phyloP scores from a whole-genome alignment of 2,329 filamentous ascomycete species.

The Pleoardoris graminearum region DNA sequence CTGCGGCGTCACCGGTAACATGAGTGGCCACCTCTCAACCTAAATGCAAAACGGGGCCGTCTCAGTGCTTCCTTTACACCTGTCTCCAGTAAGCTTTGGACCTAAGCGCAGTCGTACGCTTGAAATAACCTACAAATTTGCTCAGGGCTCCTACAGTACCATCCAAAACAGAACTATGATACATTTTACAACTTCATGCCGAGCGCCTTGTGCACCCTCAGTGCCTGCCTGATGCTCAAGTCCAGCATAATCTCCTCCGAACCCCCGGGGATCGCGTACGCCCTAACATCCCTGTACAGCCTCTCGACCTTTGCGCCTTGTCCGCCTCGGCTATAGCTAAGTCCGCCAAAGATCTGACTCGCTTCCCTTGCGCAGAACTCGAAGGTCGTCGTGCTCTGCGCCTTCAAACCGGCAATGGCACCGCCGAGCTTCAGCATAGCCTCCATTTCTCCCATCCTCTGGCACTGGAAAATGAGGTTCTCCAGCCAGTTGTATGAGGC shows the following conservation, averaged over 20 bases:
- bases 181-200: conserved; percentile 88
- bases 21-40: too few relatives aligned
- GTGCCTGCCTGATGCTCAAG: conserved; percentile 85
- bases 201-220: conserved; percentile 85
- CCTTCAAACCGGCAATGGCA: conserved; percentile 91
- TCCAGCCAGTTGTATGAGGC: conserved; percentile 97
- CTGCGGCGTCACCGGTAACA: too few relatives aligned
- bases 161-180: not conserved
- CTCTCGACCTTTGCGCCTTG: conserved; percentile 96
- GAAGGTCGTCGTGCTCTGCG: conserved; percentile 90
- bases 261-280: conserved; percentile 92
- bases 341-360: conserved; percentile 93
- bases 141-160: too few relatives aligned
- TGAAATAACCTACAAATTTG: too few relatives aligned
- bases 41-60: too few relatives aligned
- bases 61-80: too few relatives aligned
- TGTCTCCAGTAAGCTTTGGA: too few relatives aligned
- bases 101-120: too few relatives aligned
- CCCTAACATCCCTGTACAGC: conserved; percentile 90
- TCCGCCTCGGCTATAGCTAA: conserved; percentile 89
- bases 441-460: conserved; percentile 90
- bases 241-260: conserved; percentile 99
- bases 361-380: conserved; percentile 98
- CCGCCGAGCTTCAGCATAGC: conserved; percentile 95
- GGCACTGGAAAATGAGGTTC: conserved; percentile 89